These are phyloP conservation scores for Dryas drummondii DNA, from an alignment of 306 rosid species.

Conservation along the genomic window DNA sequence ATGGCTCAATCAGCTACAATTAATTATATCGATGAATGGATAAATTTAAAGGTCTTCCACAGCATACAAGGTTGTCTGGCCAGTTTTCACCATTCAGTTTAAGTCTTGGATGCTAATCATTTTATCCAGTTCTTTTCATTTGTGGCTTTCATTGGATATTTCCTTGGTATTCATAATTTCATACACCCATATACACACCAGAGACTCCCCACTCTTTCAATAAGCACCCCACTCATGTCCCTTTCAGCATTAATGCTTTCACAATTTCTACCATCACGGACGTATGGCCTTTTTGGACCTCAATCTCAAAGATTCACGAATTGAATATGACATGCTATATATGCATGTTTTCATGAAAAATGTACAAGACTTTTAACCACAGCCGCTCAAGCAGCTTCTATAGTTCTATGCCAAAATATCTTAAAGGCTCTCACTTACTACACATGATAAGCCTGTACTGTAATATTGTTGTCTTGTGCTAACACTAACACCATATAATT, in stretches of 20 bases:
- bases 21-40: background rate
- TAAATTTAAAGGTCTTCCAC: background rate
- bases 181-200: background rate
- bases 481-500: too few species aligned
- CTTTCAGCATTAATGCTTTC: constrained; percentile 18
- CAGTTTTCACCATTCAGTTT: background rate
- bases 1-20: background rate
- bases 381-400: background rate
- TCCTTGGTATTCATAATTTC: background rate
- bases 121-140: background rate
- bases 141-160: constrained; percentile 18
- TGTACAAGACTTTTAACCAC: background rate
- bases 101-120: constrained; percentile 3
- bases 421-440: background rate
- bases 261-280: background rate
- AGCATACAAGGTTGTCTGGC: background rate
- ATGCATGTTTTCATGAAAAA: too few species aligned
- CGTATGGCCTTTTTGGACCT: background rate
- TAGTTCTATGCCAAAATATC: background rate
- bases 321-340: background rate
- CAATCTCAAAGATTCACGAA: background rate
- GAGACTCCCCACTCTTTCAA: background rate
- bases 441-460: background rate
- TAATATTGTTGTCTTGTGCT: too few species aligned
- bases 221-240: constrained; percentile 1